phyloP scores from a whole-genome alignment of 306 rosid genomes.

The Acacia acuminata region DNA sequence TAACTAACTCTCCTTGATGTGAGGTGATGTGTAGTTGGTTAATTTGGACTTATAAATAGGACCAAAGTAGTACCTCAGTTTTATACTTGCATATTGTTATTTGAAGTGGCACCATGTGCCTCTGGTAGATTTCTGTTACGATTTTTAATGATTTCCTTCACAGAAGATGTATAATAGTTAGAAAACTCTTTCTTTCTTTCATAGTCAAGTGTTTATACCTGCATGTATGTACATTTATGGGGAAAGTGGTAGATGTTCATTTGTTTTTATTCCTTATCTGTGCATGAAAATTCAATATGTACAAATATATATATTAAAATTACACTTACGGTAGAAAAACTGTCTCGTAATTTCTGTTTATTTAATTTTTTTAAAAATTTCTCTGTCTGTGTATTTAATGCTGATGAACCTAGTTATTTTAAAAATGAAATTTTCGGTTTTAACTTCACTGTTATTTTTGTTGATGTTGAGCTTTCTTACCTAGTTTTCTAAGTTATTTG shows the following conservation, averaged over 20 bases:
- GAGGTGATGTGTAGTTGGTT: no score
- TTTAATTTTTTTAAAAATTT: no score
- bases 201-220: not conserved
- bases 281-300: not conserved
- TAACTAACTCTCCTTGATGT: no score
- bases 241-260: not conserved
- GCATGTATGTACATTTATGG: not conserved
- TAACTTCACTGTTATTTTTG: not conserved
- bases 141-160: not conserved
- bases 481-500: constrained; percentile 12
- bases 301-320: no score
- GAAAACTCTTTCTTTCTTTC: not conserved
- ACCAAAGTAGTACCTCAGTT: no score
- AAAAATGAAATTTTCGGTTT: not conserved
- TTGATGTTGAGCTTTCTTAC: not conserved
- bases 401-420: not conserved
- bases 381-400: no score
- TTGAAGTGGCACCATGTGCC: not conserved
- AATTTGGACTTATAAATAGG: no score
- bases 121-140: not conserved
- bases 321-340: no score
- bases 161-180: not conserved
- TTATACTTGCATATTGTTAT: not conserved
- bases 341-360: no score
- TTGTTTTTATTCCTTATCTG: not conserved